Conservation (phyloP, 768 basidiomycete species). For the Psilocybe tampanensis region DNA sequence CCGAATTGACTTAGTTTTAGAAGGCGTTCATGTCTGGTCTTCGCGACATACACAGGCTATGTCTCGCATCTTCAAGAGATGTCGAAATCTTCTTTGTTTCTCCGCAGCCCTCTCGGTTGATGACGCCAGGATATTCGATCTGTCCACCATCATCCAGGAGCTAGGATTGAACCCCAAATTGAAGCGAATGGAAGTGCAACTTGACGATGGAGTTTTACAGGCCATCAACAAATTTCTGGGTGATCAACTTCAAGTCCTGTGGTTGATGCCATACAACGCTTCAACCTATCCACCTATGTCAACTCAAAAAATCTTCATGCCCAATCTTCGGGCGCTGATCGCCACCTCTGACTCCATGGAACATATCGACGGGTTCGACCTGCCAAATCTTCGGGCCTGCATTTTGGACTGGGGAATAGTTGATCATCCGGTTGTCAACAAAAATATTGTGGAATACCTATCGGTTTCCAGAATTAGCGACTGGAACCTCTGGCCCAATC, state of each 20-base stretch:
- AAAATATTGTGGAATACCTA: constrained; percentile 14
- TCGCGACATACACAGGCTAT: constrained; percentile 21
- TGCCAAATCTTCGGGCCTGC: constrained; percentile 17
- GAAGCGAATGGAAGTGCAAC: constrained; percentile 25
- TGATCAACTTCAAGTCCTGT: constrained; percentile 22
- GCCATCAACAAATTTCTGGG: constrained; percentile 12
- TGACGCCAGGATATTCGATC: background rate
- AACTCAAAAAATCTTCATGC: constrained; percentile 9
- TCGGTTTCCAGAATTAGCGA: background rate
- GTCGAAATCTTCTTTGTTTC: constrained; percentile 26
- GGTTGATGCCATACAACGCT: constrained; percentile 17
- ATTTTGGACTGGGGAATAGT: constrained; percentile 1
- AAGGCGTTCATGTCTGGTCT: constrained; percentile 23
- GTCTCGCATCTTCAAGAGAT: constrained; percentile 20
- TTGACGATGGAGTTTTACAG: constrained; percentile 10
- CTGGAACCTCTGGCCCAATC: constrained; percentile 9
- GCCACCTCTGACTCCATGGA: constrained; percentile 2
- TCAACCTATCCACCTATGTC: background rate
- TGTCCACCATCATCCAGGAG: background rate
- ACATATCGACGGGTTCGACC: background rate
- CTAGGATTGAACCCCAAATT: constrained; percentile 9
- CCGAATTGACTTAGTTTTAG: constrained; percentile 27
- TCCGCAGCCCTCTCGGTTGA: constrained; percentile 21
- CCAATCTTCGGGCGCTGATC: constrained; percentile 25
- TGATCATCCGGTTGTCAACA: background rate